Evolutionary conservation across 176 grass and related monocot genomes (phyloP), one percentile per base, ranked within the genome.

Genomic region (Oryza nivara): DNA sequence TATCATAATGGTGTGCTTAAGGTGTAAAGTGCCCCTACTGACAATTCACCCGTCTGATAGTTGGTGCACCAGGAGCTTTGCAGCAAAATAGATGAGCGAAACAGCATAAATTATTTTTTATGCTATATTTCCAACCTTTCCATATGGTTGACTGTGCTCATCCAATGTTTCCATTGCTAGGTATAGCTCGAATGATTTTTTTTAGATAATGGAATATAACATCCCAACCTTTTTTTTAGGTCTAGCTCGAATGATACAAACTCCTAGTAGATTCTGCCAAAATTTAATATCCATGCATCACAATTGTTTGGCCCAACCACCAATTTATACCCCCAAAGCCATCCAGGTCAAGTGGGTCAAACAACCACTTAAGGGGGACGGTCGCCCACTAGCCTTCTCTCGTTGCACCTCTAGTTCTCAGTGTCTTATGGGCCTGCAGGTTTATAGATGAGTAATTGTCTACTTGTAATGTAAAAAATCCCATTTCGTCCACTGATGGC

Each of bases 1-100:
- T 52, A 76, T 3, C 34, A 32, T 68, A 35, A 28, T 65, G 74
- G 16, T 83, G 16, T 65, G 36, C 67, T 72, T 41, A n/a, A 70
- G 48, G 75, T 64, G 51, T 41, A 41, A 80, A 60, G 49, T 20
- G 16, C 3, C 25, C 67, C 7, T n/a, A n/a, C n/a, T n/a, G n/a
- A n/a, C n/a, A n/a, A n/a, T n/a, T n/a, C n/a, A n/a, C n/a, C n/a
- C n/a, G n/a, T n/a, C n/a, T n/a, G n/a, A n/a, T n/a, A n/a, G n/a
- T n/a, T n/a, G n/a, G n/a, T n/a, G n/a, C n/a, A n/a, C n/a, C n/a
- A n/a, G n/a, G n/a, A n/a, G n/a, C n/a, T n/a, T n/a, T n/a, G n/a
- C n/a, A n/a, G n/a, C n/a, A n/a, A n/a, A n/a, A n/a, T n/a, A n/a
- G n/a, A n/a, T n/a, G n/a, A n/a, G n/a, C n/a, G n/a, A n/a, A n/a